Conservation (phyloP, 2,329 filamentous ascomycete genomes). For the Cladophialophora exuberans region DNA sequence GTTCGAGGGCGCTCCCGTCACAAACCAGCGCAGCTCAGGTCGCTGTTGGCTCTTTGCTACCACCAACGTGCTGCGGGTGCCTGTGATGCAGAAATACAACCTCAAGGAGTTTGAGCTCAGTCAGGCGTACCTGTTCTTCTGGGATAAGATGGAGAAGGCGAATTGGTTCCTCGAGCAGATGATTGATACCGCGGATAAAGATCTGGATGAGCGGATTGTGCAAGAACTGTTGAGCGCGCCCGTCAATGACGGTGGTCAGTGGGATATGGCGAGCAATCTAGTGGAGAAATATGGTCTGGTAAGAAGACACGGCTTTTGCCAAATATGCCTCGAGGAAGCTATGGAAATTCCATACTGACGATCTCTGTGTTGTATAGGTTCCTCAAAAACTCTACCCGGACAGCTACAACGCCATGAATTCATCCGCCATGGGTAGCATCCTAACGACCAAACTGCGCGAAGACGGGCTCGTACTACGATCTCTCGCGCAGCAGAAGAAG, state of each 20-base stretch:
- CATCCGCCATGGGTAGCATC: conserved; percentile 69
- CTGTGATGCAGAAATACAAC: conserved; percentile 80
- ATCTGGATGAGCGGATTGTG: conserved; percentile 73
- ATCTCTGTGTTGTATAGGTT: conserved; percentile 42
- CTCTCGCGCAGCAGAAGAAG: conserved; percentile 52
- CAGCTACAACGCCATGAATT: conserved; percentile 75
- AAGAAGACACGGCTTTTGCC: too few relatives aligned
- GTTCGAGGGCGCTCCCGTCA: conserved; percentile 79
- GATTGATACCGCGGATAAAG: conserved; percentile 71
- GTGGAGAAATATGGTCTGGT: conserved; percentile 85
- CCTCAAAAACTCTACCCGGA: conserved; percentile 82
- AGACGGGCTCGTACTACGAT: conserved; percentile 73
- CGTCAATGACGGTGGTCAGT: conserved; percentile 82
- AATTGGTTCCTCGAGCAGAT: conserved; percentile 89
- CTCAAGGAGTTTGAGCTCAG: conserved; percentile 82
- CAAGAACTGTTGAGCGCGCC: conserved; percentile 69
- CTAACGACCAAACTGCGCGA: conserved; percentile 87
- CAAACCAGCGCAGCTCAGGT: conserved; percentile 79
- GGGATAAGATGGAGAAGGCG: conserved; percentile 90
- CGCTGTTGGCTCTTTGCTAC: conserved; percentile 91
- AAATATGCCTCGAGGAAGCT: too few relatives aligned
- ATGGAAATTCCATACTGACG: neutral
- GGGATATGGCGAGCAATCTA: conserved; percentile 89
- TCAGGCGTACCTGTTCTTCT: conserved; percentile 87
- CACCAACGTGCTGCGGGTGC: conserved; percentile 89